These are phyloP conservation scores for Mucor circinelloides DNA, from an alignment of 371 early-diverging fungal species.

Conservation along the genomic window DNA sequence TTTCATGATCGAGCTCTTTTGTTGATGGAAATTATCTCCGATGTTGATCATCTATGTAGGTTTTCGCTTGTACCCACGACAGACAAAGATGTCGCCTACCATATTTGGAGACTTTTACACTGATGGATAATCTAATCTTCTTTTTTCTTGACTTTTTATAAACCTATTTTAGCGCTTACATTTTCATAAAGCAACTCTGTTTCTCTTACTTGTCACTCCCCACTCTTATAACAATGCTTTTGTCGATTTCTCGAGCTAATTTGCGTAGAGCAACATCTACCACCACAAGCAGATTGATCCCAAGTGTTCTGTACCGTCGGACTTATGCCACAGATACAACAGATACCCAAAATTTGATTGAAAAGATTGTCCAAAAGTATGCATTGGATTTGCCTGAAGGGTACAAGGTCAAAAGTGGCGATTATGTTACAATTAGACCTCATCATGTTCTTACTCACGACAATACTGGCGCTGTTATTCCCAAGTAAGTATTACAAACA, in stretches of 20 bases:
- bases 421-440: constrained; percentile 91
- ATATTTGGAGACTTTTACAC: constrained; percentile 5
- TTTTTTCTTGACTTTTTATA: constrained; percentile 8
- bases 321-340: constrained; percentile 31
- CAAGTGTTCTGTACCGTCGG: constrained; percentile 15
- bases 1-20: background rate
- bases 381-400: constrained; percentile 73
- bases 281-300: background rate
- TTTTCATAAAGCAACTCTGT: background rate
- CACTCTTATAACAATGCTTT: constrained; percentile 16
- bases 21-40: background rate
- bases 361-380: constrained; percentile 91
- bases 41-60: background rate
- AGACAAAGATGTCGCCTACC: constrained; percentile 1
- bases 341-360: constrained; percentile 81
- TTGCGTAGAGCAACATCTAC: constrained; percentile 5
- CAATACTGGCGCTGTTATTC: constrained; percentile 93
- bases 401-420: constrained; percentile 79
- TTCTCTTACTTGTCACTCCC: background rate
- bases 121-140: constrained; percentile 16
- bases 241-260: constrained; percentile 17
- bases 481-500: constrained; percentile 68
- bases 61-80: background rate
- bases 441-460: constrained; percentile 95
- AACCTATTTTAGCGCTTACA: background rate